These are phyloP conservation scores for Emmonsia crescens DNA, from an alignment of 2,329 filamentous ascomycete genomes.

Conservation along the genomic window DNA sequence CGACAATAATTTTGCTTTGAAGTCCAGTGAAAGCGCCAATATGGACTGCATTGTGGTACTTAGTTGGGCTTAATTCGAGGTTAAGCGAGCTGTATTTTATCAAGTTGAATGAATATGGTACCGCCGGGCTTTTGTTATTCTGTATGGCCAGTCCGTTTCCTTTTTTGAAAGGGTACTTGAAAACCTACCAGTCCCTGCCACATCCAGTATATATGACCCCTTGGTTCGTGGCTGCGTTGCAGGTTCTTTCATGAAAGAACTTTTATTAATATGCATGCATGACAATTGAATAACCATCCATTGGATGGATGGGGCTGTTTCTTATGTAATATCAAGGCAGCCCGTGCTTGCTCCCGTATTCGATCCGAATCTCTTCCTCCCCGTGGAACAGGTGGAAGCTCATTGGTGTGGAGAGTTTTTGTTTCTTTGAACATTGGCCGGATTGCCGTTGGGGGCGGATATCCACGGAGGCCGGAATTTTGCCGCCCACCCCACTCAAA, in stretches of 20 bases:
- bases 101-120: background rate
- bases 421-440: background rate
- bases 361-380: too few species aligned
- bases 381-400: background rate
- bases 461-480: constrained; percentile 7
- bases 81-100: background rate
- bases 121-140: background rate
- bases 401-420: background rate
- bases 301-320: too few species aligned
- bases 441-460: background rate
- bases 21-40: background rate
- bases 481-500: background rate
- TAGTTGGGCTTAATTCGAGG: background rate
- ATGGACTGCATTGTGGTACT: background rate
- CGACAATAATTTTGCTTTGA: background rate
- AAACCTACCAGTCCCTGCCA: background rate
- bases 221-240: background rate
- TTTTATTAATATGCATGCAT: too few species aligned
- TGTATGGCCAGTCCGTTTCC: background rate
- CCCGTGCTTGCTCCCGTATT: too few species aligned
- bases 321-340: too few species aligned
- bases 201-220: background rate
- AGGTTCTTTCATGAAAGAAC: too few species aligned
- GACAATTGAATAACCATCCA: too few species aligned
- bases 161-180: background rate